Conservation (phyloP, 192 early-diverging fungal genomes). For the Coemansia sp. region DNA sequence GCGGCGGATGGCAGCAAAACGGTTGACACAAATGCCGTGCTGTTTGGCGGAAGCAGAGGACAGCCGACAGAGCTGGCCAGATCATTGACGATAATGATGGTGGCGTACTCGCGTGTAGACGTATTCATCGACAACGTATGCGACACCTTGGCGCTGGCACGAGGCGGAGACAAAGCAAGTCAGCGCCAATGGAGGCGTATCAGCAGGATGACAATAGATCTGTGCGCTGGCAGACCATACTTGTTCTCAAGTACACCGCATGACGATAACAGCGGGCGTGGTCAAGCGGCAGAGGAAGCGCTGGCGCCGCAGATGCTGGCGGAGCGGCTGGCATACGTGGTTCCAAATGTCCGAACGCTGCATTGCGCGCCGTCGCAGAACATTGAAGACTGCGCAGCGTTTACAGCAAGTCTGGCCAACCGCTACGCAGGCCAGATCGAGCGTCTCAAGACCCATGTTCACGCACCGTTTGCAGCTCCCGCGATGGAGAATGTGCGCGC, state of each 20-base stretch:
- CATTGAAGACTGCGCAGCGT: constrained; percentile 2
- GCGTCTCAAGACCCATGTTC: constrained; percentile 5
- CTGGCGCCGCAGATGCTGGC: neutral
- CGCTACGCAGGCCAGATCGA: neutral
- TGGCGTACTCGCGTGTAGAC: neutral
- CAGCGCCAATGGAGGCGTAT: neutral
- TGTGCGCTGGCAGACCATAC: constrained; percentile 7
- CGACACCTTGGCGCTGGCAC: neutral
- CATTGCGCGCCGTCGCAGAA: constrained; percentile 10
- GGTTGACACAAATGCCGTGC: neutral
- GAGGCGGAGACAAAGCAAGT: neutral
- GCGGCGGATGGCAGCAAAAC: neutral
- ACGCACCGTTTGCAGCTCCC: constrained; percentile 1
- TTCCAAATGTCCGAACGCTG: neutral
- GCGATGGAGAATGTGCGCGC: neutral
- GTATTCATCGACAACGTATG: neutral
- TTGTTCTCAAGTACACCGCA: neutral
- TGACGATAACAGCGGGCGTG: neutral
- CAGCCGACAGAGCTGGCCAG: constrained; percentile 1
- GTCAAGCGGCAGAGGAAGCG: neutral
- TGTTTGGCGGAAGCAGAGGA: neutral
- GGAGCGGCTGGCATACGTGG: neutral
- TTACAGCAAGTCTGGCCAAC: constrained; percentile 1
- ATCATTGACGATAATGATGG: neutral
- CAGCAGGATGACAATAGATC: neutral